Percentiles rank a stretch among this genome's conserved stretches.
phyloP scores from a whole-genome alignment of 2,329 filamentous ascomycete species.

The Exophiala lecanii-corni region DNA sequence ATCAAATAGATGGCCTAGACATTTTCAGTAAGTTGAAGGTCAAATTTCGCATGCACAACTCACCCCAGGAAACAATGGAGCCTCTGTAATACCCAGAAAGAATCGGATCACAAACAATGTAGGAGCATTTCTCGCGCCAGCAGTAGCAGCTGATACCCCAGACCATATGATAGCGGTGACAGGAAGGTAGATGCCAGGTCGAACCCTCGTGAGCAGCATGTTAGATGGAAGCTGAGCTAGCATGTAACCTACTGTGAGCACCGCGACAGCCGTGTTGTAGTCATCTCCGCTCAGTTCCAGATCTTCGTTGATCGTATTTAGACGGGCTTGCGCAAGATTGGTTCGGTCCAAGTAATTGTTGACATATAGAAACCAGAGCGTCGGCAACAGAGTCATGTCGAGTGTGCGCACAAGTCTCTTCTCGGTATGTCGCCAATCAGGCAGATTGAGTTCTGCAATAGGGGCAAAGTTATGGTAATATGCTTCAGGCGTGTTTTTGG shows the following conservation, averaged over 20 bases:
- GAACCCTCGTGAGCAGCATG: conserved; percentile 50
- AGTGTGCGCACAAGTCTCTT: conserved; percentile 20
- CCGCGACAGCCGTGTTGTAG: conserved; percentile 53
- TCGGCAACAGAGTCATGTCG: neutral
- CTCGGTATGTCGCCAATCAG: conserved; percentile 4
- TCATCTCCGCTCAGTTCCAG: conserved; percentile 53
- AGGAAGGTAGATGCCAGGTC: conserved; percentile 51
- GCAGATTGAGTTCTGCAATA: neutral
- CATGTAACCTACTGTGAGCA: conserved; percentile 56
- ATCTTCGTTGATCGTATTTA: conserved; percentile 51
- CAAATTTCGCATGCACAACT: no score
- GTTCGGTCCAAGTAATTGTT: conserved; percentile 17
- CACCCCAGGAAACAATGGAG: conserved; percentile 22
- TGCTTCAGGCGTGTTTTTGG: neutral
- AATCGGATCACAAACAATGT: conserved; percentile 36
- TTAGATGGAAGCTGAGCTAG: conserved; percentile 61
- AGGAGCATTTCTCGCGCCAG: conserved; percentile 28
- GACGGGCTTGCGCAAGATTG: conserved; percentile 53
- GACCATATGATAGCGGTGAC: conserved; percentile 26
- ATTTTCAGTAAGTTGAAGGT: neutral
- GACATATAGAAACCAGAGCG: conserved; percentile 11
- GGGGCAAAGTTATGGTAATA: neutral
- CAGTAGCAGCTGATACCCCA: conserved; percentile 15
- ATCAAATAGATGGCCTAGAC: conserved; percentile 36
- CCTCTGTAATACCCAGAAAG: conserved; percentile 29